Evolutionary conservation across 1,139 yeast species (phyloP).

Genomic region (Pichia sp.): DNA sequence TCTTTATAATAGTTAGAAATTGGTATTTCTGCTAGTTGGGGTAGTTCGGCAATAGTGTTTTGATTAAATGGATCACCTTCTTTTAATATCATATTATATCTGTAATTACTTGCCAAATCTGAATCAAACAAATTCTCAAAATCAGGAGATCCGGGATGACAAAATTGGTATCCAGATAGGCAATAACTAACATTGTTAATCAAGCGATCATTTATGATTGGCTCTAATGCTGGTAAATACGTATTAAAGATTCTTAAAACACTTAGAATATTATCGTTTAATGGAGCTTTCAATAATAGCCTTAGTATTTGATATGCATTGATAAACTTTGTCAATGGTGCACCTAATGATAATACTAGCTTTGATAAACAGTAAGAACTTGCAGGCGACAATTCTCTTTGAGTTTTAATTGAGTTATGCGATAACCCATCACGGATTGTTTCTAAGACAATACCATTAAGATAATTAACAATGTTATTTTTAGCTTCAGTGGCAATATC

Average conservation of each 20-base stretch:
- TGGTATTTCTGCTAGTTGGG: slow-evolving; percentile 20
- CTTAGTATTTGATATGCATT: slow-evolving; percentile 71
- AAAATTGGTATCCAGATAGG: slow-evolving; percentile 75
- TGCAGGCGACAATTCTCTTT: slow-evolving; percentile 78
- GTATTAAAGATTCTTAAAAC: slow-evolving; percentile 62
- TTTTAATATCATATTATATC: slow-evolving; percentile 64
- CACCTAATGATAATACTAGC: slow-evolving; percentile 84
- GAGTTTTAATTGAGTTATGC: slow-evolving; percentile 46
- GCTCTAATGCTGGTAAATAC: slow-evolving; percentile 75
- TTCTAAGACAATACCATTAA: slow-evolving; percentile 72
- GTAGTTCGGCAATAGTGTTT: slow-evolving; percentile 15
- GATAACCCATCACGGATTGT: slow-evolving; percentile 78
- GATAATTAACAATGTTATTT: slow-evolving; percentile 78
- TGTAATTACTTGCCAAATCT: slow-evolving; percentile 64
- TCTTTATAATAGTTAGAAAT: slow-evolving; percentile 35
- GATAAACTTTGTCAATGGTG: slow-evolving; percentile 86
- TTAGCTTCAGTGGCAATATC: slow-evolving; percentile 79
- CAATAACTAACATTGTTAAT: slow-evolving; percentile 69
- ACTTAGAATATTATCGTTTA: slow-evolving; percentile 72
- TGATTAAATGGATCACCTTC: slow-evolving; percentile 44
- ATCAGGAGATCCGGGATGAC: slow-evolving; percentile 85
- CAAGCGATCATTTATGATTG: slow-evolving; percentile 62
- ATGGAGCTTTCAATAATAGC: slow-evolving; percentile 73
- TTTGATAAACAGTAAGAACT: slow-evolving; percentile 86
- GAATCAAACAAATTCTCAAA: slow-evolving; percentile 58